phyloP scores from a whole-genome alignment of 2,329 filamentous ascomycete genomes.

The Microdochium bolleyi region DNA sequence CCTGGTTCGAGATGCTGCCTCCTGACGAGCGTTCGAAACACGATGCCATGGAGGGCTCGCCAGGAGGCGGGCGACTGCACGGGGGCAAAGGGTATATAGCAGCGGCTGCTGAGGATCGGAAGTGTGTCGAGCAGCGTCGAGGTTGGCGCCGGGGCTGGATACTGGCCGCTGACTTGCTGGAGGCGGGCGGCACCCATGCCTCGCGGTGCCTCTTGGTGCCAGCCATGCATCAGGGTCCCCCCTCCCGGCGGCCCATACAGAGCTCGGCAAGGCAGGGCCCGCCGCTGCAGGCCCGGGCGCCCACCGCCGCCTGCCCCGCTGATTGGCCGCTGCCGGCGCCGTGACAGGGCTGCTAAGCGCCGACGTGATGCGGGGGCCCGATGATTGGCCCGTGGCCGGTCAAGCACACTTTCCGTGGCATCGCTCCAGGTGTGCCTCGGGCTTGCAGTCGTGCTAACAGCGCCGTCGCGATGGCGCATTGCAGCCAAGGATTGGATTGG shows the following conservation, averaged over 20 bases:
- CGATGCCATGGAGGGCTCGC: constrained; percentile 10
- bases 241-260: constrained; percentile 25
- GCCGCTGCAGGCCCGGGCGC: neutral
- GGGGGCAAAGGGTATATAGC: constrained; percentile 48
- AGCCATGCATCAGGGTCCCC: constrained; percentile 25
- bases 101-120: constrained; percentile 42
- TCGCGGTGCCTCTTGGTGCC: constrained; percentile 25
- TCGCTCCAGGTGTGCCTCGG: too few species aligned
- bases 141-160: constrained; percentile 30
- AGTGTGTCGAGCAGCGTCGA: constrained; percentile 27
- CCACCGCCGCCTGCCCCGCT: neutral
- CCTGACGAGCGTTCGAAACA: constrained; percentile 42
- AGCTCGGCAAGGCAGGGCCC: neutral
- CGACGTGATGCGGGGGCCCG: neutral
- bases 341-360: constrained; percentile 25
- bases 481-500: too few species aligned
- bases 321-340: constrained; percentile 8
- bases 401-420: neutral
- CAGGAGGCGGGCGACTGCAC: constrained; percentile 6
- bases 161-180: constrained; percentile 34
- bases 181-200: constrained; percentile 17
- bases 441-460: too few species aligned
- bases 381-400: neutral
- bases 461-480: too few species aligned
- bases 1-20: constrained; percentile 22